Conservation (phyloP, 2,329 filamentous ascomycete species). For the Fusarium subglutinans region DNA sequence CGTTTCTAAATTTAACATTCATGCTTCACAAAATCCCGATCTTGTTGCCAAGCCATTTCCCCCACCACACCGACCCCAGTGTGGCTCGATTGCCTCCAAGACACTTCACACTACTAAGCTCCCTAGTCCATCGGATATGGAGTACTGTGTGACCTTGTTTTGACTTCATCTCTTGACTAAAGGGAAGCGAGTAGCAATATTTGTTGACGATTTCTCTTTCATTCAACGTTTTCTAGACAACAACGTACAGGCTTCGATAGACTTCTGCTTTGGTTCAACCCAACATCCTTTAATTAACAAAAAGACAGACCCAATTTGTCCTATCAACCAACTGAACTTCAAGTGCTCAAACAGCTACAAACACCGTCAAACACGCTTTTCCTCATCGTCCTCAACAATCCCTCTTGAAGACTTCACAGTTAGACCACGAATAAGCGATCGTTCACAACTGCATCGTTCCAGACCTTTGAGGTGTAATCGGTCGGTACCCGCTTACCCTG, state of each 20-base stretch:
- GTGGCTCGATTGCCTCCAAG: constrained; percentile 11
- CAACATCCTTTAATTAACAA: background rate
- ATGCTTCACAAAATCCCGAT: background rate
- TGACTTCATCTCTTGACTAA: constrained; percentile 13
- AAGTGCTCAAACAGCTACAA: constrained; percentile 1
- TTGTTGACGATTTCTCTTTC: background rate
- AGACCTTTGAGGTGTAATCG: constrained; percentile 43
- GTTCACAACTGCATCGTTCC: constrained; percentile 43
- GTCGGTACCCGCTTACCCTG: constrained; percentile 26
- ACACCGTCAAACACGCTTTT: background rate
- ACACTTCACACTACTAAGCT: background rate
- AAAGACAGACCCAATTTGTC: constrained; percentile 5
- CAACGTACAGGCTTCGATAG: background rate
- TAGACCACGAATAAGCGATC: constrained; percentile 37
- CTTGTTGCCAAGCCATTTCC: constrained; percentile 6
- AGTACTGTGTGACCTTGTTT: constrained; percentile 19
- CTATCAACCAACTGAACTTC: constrained; percentile 7
- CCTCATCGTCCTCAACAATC: background rate
- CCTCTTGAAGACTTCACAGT: background rate
- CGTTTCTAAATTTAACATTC: background rate
- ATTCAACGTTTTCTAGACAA: constrained; percentile 3
- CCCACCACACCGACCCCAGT: constrained; percentile 1
- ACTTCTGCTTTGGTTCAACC: background rate
- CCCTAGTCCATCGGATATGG: background rate
- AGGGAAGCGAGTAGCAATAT: background rate